phyloP scores from a whole-genome alignment of 495 filamentous ascomycete species.

The Achaetomiella virescens region DNA sequence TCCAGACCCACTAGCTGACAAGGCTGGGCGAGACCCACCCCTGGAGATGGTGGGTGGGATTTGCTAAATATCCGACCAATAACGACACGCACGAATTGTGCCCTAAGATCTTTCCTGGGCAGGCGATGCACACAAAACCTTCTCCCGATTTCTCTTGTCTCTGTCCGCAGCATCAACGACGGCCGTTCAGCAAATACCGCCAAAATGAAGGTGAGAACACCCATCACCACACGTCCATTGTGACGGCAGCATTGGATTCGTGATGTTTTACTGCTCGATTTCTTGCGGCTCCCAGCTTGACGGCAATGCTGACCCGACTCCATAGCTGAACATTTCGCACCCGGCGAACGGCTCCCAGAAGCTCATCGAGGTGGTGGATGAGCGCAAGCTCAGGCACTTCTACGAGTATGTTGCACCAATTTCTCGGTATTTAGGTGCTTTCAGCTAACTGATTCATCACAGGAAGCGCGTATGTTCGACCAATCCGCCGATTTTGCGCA shows the following conservation, averaged over 20 bases:
- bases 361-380: slow-evolving; percentile 97
- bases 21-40: background rate
- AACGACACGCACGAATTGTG: slow-evolving; percentile 18
- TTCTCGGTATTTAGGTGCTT: background rate
- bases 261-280: background rate
- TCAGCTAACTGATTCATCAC: slow-evolving; percentile 12
- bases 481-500: slow-evolving; percentile 2
- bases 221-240: background rate
- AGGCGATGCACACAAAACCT: slow-evolving; percentile 32
- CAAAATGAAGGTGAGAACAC: slow-evolving; percentile 34
- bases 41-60: slow-evolving; percentile 4
- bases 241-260: background rate
- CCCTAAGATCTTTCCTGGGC: slow-evolving; percentile 26
- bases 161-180: slow-evolving; percentile 27
- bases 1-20: background rate
- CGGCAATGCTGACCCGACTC: slow-evolving; percentile 18
- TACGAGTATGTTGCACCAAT: slow-evolving; percentile 44
- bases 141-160: slow-evolving; percentile 23
- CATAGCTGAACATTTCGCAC: slow-evolving; percentile 94
- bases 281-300: background rate
- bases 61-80: slow-evolving; percentile 11
- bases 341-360: slow-evolving; percentile 99
- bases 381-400: slow-evolving; percentile 65
- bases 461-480: slow-evolving; percentile 35
- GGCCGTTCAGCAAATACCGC: slow-evolving; percentile 31